Evolutionary conservation across 805 yeast genomes (phyloP).

Genomic region (Yamadazyma philogaea): DNA sequence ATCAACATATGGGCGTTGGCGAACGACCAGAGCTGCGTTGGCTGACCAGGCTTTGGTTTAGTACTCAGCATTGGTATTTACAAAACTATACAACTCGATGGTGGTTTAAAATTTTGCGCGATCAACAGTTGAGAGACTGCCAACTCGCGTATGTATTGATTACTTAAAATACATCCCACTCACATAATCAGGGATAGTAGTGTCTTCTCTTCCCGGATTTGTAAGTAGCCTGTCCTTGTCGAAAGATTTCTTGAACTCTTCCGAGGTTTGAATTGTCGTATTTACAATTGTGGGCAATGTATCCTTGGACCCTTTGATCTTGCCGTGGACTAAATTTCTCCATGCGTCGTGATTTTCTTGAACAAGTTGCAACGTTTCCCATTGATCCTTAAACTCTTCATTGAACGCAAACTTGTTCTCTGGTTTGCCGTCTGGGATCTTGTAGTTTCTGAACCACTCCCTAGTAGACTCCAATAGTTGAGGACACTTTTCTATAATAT

Average conservation of each 20-base stretch:
- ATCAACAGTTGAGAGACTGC: not conserved
- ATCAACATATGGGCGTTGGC: slow-evolving; percentile 35
- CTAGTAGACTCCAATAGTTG: slow-evolving; percentile 90
- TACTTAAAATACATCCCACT: slow-evolving; percentile 2
- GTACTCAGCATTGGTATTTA: not conserved
- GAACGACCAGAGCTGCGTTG: slow-evolving; percentile 40
- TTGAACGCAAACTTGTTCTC: slow-evolving; percentile 95
- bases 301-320: slow-evolving; percentile 30
- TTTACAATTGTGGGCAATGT: slow-evolving; percentile 36
- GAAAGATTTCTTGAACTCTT: slow-evolving; percentile 22
- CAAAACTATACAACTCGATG: slow-evolving; percentile 2
- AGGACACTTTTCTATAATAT: slow-evolving; percentile 85
- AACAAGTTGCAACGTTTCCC: slow-evolving; percentile 81
- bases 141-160: not conserved
- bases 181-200: slow-evolving; percentile 10
- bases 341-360: slow-evolving; percentile 83
- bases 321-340: slow-evolving; percentile 69
- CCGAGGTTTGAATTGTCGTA: slow-evolving; percentile 31
- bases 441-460: slow-evolving; percentile 98
- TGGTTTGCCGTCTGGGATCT: slow-evolving; percentile 97
- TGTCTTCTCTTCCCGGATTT: not conserved
- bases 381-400: slow-evolving; percentile 85
- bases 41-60: slow-evolving; percentile 26
- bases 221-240: not conserved
- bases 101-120: slow-evolving; percentile 7